Percentiles rank a stretch among this genome's conserved stretches.
phyloP scores from a whole-genome alignment of 495 filamentous ascomycete genomes.

The Trichoderma gamsii region DNA sequence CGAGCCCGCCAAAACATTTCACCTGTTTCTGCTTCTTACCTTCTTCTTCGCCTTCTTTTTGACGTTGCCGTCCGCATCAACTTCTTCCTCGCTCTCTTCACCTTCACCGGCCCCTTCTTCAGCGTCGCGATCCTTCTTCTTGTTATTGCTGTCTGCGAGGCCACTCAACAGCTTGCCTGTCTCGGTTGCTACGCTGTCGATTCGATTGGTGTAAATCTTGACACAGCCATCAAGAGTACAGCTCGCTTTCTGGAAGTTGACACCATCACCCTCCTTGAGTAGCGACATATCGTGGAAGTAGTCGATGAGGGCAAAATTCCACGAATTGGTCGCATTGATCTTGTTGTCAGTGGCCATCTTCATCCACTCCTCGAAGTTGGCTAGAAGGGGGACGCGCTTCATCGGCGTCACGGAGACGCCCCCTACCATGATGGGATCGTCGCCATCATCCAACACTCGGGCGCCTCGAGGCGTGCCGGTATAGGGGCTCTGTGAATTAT shows the following conservation, averaged over 20 bases:
- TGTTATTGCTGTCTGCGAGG: conserved; percentile 82
- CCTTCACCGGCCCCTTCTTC: conserved; percentile 60
- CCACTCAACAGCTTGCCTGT: conserved; percentile 94
- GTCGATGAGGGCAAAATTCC: conserved; percentile 98
- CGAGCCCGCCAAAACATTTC: neutral
- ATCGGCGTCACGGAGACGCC: conserved; percentile 80
- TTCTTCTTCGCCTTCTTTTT: conserved; percentile 70
- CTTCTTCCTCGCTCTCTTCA: conserved; percentile 72
- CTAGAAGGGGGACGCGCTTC: conserved; percentile 91
- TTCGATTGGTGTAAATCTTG: conserved; percentile 97
- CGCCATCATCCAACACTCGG: conserved; percentile 45
- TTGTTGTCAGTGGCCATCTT: conserved; percentile 99
- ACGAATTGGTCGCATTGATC: conserved; percentile 97
- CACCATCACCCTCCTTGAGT: conserved; percentile 89
- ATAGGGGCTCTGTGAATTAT: conserved; percentile 47
- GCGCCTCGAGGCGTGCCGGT: conserved; percentile 53
- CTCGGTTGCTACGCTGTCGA: conserved; percentile 96
- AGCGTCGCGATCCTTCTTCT: conserved; percentile 51
- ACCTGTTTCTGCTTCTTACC: conserved; percentile 24
- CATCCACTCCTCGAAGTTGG: conserved; percentile 99
- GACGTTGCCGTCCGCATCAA: conserved; percentile 69
- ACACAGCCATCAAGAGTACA: conserved; percentile 97
- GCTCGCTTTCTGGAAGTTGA: conserved; percentile 98
- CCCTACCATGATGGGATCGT: conserved; percentile 52
- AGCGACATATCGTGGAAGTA: conserved; percentile 99